Evolutionary conservation across 768 basidiomycete species (phyloP), one percentile per base, ranked within the genome.

Genomic region (Lactarius sanguifluus): DNA sequence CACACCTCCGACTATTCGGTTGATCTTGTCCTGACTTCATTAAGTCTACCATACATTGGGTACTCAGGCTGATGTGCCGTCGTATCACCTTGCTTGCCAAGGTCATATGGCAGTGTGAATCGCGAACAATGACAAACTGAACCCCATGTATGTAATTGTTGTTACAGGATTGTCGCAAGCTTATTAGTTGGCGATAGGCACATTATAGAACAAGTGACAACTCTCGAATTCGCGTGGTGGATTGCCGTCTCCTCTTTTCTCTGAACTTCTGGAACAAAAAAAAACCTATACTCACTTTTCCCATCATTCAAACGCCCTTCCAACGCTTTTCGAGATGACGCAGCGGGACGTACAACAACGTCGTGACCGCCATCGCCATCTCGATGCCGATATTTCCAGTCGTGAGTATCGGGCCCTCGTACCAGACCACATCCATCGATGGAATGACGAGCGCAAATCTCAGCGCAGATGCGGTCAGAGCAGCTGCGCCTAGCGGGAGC

Each of bases 301-400:
- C 34, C 57, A 50, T 12, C 7, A 10, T 34, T 59, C 32, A 69
- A 28, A 64, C 12, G 5, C 61, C 66, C 20, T 38, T 62, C 41
- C 54, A 66, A 20, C 62, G 63, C 59, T 59, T 64, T 62, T 80
- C 79, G 2, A 79, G 20, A 45, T 43, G 67, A 28, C 90, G 78
- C 41, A 90, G 78, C 2, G 83, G 83, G 5, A 85, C 23, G 73
- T 89, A 91, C 43, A 83, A 69, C 45, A 83, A 20, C 15, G 74
- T 77, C 0, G 83, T 80, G 8, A 81, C 75, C 5, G 76, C 73
- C 61, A 87, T 84, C 0, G 87, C 87, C 18, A 86, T 75, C 65
- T 89, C 80, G 43, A 92, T 82, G 3, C 88, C 91, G 60, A 92
- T 85, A 74, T 92, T 90, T 2, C 91, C 91, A 13, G 86, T 80